These are phyloP conservation scores for Ceratocystis cacaofunesta DNA, from an alignment of 2,329 filamentous ascomycete species.

Conservation along the genomic window DNA sequence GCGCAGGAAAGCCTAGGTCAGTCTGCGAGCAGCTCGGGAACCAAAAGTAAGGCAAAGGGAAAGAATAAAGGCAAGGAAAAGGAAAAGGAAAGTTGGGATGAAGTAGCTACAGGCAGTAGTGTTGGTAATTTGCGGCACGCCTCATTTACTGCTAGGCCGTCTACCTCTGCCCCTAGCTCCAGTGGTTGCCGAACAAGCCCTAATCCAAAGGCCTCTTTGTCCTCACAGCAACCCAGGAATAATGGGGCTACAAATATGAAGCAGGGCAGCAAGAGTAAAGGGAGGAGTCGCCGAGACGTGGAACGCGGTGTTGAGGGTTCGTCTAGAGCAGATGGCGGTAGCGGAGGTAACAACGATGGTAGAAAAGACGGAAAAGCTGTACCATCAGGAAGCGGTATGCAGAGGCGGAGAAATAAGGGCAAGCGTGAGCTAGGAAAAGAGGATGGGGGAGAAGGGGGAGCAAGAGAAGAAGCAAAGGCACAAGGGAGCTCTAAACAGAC, in stretches of 20 bases:
- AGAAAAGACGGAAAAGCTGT: not conserved
- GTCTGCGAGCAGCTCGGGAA: not conserved
- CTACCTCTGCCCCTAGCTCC: not conserved
- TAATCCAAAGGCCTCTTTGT: too few species aligned
- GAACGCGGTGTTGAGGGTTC: too few species aligned
- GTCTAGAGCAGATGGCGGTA: not conserved
- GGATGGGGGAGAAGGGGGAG: not conserved
- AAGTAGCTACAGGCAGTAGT: not conserved
- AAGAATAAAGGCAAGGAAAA: constrained; percentile 8
- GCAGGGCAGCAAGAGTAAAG: too few species aligned
- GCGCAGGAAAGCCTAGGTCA: not conserved
- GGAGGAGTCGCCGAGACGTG: too few species aligned
- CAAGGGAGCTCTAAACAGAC: too few species aligned
- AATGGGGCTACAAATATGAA: too few species aligned
- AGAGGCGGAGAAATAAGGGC: not conserved
- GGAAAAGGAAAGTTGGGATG: not conserved
- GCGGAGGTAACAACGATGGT: not conserved
- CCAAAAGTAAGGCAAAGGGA: not conserved
- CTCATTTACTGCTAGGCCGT: not conserved
- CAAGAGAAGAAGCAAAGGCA: not conserved
- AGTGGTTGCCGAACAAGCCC: too few species aligned
- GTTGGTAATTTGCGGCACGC: not conserved
- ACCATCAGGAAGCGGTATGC: not conserved
- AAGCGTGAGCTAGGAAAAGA: not conserved
- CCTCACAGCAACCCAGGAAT: not conserved